Evolutionary conservation across 1,139 yeast genomes (phyloP), one percentile per base, ranked within the genome.

Genomic region (Blastobotrys illinoisensis): DNA sequence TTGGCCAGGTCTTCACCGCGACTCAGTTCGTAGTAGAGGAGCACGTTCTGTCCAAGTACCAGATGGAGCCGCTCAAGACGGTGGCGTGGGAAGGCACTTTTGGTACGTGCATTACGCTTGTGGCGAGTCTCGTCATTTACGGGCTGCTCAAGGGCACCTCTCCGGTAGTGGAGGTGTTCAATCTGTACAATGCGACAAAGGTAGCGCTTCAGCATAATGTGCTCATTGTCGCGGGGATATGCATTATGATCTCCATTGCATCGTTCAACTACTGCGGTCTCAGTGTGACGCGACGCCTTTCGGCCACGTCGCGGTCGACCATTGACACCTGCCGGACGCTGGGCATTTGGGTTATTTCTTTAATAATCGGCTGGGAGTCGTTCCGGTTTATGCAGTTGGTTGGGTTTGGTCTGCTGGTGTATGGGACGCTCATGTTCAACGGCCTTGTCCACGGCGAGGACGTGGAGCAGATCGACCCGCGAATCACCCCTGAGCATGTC

Each of bases 21-120:
- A 70, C 83, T 23, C 95, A 88, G 66, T 88, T 86, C 69, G 95
- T 87, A 5, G 74, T 83, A 46, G 96, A 88, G 66, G 96, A 88
- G 65, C 83, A 83, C 63, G 77, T 87, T 50, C 71, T 88, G 57
- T 71, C 76, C 26, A 73, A 73, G 58, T 77, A 79, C 62, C 74
- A 80, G 14, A 74, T 87, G 51, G 77, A 77, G 9, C 91, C 95
- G 1, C 67, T 86, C 61, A 79, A 79, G 60, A 74, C 87, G 58
- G 95, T 87, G 6, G 88, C 87, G 51, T 82, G 78, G 64, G 95
- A 88, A 68, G 95, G 95, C 1, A 71, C 81, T 43, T 87, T 79
- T 64, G 96, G 95, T 1, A 70, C 79, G 1, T 46, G 71, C 0
- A 69, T 82, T 18, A 76, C 86, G 9, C 58, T 79, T 1, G 50